Percentiles rank a stretch among this genome's conserved stretches.
These are phyloP conservation scores for Didymellaceae sp. DNA, from an alignment of 2,329 filamentous ascomycete species.

Conservation along the genomic window DNA sequence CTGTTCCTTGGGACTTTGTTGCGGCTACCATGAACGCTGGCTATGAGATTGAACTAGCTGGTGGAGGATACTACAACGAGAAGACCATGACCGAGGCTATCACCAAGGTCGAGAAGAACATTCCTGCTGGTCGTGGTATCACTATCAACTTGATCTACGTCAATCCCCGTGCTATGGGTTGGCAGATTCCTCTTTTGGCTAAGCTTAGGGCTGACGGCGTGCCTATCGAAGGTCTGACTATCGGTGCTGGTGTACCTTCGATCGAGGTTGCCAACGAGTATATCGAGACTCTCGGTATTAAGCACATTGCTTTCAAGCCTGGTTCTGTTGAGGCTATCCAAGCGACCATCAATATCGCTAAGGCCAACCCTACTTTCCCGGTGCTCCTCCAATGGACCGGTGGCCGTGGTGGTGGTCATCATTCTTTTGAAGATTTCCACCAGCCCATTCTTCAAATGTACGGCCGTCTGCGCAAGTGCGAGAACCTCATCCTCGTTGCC, in stretches of 20 bases:
- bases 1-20: slow-evolving; percentile 58
- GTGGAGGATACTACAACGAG: slow-evolving; percentile 59
- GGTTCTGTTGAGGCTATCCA: slow-evolving; percentile 55
- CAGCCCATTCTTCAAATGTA: slow-evolving; percentile 57
- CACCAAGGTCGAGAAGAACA: slow-evolving; percentile 52
- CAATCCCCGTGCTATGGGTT: slow-evolving; percentile 59
- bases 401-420: slow-evolving; percentile 58
- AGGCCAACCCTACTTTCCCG: slow-evolving; percentile 54
- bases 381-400: slow-evolving; percentile 59
- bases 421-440: slow-evolving; percentile 59
- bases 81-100: slow-evolving; percentile 55
- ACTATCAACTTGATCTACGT: slow-evolving; percentile 62
- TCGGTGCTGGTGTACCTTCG: slow-evolving; percentile 58
- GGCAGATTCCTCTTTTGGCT: slow-evolving; percentile 60
- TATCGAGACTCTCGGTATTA: slow-evolving; percentile 63
- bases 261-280: slow-evolving; percentile 57
- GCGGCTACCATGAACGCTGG: slow-evolving; percentile 61
- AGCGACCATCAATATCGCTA: slow-evolving; percentile 56
- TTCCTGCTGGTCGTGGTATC: slow-evolving; percentile 58
- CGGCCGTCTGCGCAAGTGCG: slow-evolving; percentile 52
- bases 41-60: slow-evolving; percentile 57
- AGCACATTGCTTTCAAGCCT: slow-evolving; percentile 58
- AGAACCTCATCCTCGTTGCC: slow-evolving; percentile 56
- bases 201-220: slow-evolving; percentile 56
- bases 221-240: slow-evolving; percentile 56